Evolutionary conservation across 495 filamentous ascomycete species (phyloP), one percentile per base, ranked within the genome.

Genomic region (Xylaria telfairii): DNA sequence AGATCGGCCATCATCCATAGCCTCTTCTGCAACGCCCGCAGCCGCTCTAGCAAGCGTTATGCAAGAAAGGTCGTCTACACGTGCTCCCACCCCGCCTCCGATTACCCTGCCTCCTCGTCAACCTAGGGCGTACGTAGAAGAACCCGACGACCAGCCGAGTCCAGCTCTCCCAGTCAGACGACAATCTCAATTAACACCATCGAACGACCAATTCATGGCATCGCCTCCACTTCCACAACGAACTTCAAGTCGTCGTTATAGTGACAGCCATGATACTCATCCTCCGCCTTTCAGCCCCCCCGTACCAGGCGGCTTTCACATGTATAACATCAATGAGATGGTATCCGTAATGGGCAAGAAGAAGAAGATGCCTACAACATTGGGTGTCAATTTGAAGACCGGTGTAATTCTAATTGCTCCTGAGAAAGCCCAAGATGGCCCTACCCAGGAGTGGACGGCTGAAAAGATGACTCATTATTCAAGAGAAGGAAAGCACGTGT

Each of bases 251-350:
- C 67, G 73, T 47, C 65, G 75, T 49, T 70, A 76, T 70, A 51
- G 76, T 68, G 65, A 77, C 21, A 65, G 79, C 65, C 67, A 76
- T 53, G 69, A 60, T 26, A 30, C 0, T 34, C 69, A 12, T 15
- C 46, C 65, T 28, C 39, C n/a, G 28, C 57, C 42, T 17, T 68
- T 65, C 44, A 91, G 89, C 19, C 73, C 68, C 24, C 76, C 75
- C 21, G 73, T 73, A 42, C 91, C 91, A 5, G 92, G 92, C 13
- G 93, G 92, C 26, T 98, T 93, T 77, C 93, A 95, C 75, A 86
- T 98, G 75, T 98, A 97, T 81, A 97, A 95, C 75, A 92, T 99
- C 80, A 95, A 93, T 79, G 96, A 99, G 79, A 96, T 97, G 90
- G 89, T 97, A 2, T 94, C 94, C 37, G 89, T 93, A 19, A 93